phyloP scores from a whole-genome alignment of 2,329 filamentous ascomycete species.

The Trichoderma afroharzianum region DNA sequence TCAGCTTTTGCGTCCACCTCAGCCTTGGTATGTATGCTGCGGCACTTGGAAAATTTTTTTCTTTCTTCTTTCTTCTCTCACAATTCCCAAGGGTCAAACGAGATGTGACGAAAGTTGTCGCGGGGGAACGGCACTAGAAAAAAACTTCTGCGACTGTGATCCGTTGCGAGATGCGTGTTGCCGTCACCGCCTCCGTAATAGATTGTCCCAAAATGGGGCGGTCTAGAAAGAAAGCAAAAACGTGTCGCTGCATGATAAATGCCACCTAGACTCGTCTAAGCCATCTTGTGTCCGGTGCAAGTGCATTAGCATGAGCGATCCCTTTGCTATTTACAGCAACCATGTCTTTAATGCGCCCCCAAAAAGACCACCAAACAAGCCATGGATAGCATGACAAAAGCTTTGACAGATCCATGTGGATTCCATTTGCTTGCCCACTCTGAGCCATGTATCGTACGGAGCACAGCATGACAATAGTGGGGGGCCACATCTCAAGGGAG shows the following conservation, averaged over 20 bases:
- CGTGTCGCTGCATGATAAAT: neutral
- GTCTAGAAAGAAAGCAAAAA: neutral
- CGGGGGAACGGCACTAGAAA: neutral
- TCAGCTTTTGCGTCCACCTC: neutral
- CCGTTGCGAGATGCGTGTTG: neutral
- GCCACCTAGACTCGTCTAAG: neutral
- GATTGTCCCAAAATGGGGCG: neutral
- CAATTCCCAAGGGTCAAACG: neutral
- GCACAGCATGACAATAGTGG: neutral
- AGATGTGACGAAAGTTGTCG: neutral
- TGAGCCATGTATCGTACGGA: neutral
- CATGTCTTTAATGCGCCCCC: constrained; percentile 3
- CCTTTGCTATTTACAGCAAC: constrained; percentile 1
- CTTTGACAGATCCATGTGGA: constrained; percentile 7
- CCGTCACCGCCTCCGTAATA: constrained; percentile 9
- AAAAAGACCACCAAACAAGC: neutral
- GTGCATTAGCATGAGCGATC: constrained; percentile 13
- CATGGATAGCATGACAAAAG: neutral
- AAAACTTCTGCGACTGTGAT: neutral
- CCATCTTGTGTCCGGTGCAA: constrained; percentile 1
- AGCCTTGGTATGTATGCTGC: neutral
- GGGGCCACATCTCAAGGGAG: neutral
- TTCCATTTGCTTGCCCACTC: neutral
- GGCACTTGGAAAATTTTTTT: neutral
- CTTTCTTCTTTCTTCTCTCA: neutral